Evolutionary conservation across 768 basidiomycete species (phyloP), one percentile per base, ranked within the genome.

Genomic region (Termitomyces sp.): DNA sequence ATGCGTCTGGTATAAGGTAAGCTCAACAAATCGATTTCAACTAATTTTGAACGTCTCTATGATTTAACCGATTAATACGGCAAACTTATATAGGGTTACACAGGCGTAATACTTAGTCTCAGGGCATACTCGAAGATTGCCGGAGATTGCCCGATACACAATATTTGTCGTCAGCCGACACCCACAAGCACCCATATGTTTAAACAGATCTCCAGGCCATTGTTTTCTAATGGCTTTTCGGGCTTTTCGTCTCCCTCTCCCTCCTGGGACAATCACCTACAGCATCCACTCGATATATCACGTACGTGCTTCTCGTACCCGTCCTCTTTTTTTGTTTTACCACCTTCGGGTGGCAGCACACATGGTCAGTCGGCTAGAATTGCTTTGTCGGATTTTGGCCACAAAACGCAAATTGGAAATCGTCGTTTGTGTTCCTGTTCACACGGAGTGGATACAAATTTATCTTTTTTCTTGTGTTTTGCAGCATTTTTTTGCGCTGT

Each of bases 121-220:
- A 31, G 39, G 35, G 23, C 23, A 25, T 27, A 41, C 27, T 10
- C 23, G 20, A 57, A 44, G 43, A 43, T 44, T 57, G 41, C 46
- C 52, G 51, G 56, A 57, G 43, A 57, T 57, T 44, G 47, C 27
- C 47, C 40, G 45, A 57, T 57, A 22, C 48, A 27, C 16, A 32
- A 27, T 50, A 27, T 38, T 50, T 48, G 47, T 47, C 36, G 16
- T 38, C 52, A 32, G 31, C 20, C 13, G 25, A 50, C 52, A 20
- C 56, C 56, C 52, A 57, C 56, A 57, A 50, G 35, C 32, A 33
- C 22, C 52, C 52, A 53, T 53, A 57, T 49, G 48, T n/a, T 50
- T 49, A 49, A 57, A 41, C 42, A 46, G 38, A 50, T n/a, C 16
- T 33, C 5, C 15, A 15, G 33, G 49, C 41, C 11, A 22, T 15